Evolutionary conservation across 306 rosid species (phyloP).

Genomic region (Castanospermum australe): DNA sequence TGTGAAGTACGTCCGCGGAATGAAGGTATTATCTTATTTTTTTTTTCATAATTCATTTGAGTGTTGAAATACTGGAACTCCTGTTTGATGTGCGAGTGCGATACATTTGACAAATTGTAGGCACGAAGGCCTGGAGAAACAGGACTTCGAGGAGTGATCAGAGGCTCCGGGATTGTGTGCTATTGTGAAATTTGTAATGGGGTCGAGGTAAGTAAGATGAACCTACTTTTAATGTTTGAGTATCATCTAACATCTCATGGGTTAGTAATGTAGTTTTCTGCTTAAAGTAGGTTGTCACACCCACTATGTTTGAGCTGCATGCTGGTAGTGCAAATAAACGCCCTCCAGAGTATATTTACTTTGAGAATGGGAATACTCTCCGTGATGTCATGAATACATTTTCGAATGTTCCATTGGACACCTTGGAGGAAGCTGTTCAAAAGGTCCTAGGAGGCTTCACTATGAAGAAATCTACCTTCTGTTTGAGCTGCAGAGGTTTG

Average conservation of each 20-base stretch:
- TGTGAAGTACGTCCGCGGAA: constrained; percentile 64
- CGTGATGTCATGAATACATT: constrained; percentile 79
- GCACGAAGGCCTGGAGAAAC: constrained; percentile 48
- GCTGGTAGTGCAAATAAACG: constrained; percentile 86
- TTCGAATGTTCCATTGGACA: constrained; percentile 36
- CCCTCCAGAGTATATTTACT: constrained; percentile 76
- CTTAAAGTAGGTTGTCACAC: constrained; percentile 67
- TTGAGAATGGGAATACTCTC: constrained; percentile 70
- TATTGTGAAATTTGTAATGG: constrained; percentile 66
- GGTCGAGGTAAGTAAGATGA: constrained; percentile 50
- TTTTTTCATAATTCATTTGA: neutral
- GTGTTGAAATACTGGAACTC: neutral
- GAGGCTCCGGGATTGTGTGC: constrained; percentile 58
- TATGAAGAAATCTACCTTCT: constrained; percentile 55
- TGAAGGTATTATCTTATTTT: constrained; percentile 52
- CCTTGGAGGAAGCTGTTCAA: constrained; percentile 55
- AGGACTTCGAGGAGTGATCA: constrained; percentile 70
- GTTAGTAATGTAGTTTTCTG: constrained; percentile 16
- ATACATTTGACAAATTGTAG: constrained; percentile 39
- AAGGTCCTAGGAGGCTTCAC: constrained; percentile 53
- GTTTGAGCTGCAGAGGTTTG: constrained; percentile 81
- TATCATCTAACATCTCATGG: neutral
- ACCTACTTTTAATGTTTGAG: neutral
- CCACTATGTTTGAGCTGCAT: constrained; percentile 80
- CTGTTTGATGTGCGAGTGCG: neutral